These are phyloP conservation scores for Pythium vanterpoolii DNA, from an alignment of 352 stramenopile genomes.

Conservation along the genomic window DNA sequence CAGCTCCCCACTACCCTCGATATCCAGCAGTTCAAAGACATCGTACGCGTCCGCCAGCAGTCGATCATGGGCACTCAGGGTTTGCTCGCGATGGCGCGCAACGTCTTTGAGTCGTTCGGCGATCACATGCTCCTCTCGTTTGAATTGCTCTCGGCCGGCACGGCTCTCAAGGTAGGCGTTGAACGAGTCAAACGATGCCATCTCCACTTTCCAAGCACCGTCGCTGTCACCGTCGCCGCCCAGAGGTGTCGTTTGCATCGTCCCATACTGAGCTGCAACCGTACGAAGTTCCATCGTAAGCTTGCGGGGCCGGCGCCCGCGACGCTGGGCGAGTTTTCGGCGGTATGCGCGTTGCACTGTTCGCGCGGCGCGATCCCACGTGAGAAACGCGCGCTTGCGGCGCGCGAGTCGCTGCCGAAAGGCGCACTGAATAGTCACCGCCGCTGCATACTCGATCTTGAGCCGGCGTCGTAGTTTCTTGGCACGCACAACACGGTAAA, in stretches of 20 bases:
- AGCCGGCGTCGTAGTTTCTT: slow-evolving; percentile 26
- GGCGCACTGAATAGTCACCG: slow-evolving; percentile 57
- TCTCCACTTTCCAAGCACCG: slow-evolving; percentile 40
- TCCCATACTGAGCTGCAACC: slow-evolving; percentile 40
- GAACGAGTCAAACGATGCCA: slow-evolving; percentile 60
- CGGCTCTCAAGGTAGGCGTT: slow-evolving; percentile 47
- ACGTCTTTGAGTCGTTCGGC: slow-evolving; percentile 33
- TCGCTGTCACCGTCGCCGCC: neutral
- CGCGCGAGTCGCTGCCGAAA: slow-evolving; percentile 67
- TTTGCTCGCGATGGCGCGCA: slow-evolving; percentile 34
- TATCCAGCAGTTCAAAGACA: slow-evolving; percentile 70
- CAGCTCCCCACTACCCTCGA: slow-evolving; percentile 44
- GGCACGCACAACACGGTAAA: slow-evolving; percentile 31
- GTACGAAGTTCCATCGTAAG: slow-evolving; percentile 48
- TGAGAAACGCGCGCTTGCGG: slow-evolving; percentile 40
- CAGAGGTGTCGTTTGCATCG: slow-evolving; percentile 1
- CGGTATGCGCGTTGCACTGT: slow-evolving; percentile 64
- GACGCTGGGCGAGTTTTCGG: slow-evolving; percentile 33
- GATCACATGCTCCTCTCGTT: slow-evolving; percentile 47
- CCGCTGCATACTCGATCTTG: slow-evolving; percentile 29
- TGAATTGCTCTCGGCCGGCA: slow-evolving; percentile 46
- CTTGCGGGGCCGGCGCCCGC: slow-evolving; percentile 33
- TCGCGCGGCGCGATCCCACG: slow-evolving; percentile 43
- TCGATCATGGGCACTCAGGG: slow-evolving; percentile 33
- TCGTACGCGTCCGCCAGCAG: slow-evolving; percentile 54